Conservation (phyloP, 345 rosid genomes). For the Boechera retrofracta region DNA sequence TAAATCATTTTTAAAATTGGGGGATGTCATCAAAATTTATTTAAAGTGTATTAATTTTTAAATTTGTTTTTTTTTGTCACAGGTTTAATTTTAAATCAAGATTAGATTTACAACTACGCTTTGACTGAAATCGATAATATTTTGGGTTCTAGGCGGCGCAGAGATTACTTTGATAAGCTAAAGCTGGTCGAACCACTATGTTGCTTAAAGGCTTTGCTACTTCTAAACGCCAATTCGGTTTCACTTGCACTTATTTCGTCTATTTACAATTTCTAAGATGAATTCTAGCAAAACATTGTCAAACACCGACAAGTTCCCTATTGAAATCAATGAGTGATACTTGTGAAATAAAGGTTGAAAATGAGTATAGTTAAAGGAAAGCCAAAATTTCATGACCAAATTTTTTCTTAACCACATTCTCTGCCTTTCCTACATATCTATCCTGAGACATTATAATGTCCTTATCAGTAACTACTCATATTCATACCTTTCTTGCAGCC, state of each 20-base stretch:
- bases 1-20: too few relatives aligned
- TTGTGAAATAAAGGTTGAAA: neutral
- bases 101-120: too few relatives aligned
- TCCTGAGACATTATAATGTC: neutral
- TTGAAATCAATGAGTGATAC: neutral
- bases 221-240: neutral
- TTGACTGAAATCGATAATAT: too few relatives aligned
- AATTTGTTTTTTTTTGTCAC: too few relatives aligned
- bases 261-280: neutral
- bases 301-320: neutral
- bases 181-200: neutral
- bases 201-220: neutral
- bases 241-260: neutral
- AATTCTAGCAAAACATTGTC: neutral
- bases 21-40: too few relatives aligned
- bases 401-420: conserved; percentile 4
- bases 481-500: conserved; percentile 70
- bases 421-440: neutral
- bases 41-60: too few relatives aligned
- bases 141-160: too few relatives aligned
- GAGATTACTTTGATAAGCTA: too few relatives aligned
- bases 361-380: neutral
- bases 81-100: too few relatives aligned
- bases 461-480: neutral
- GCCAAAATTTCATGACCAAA: conserved; percentile 10